Evolutionary conservation across 352 stramenopile species (phyloP).

Genomic region (Peronospora farinosa): DNA sequence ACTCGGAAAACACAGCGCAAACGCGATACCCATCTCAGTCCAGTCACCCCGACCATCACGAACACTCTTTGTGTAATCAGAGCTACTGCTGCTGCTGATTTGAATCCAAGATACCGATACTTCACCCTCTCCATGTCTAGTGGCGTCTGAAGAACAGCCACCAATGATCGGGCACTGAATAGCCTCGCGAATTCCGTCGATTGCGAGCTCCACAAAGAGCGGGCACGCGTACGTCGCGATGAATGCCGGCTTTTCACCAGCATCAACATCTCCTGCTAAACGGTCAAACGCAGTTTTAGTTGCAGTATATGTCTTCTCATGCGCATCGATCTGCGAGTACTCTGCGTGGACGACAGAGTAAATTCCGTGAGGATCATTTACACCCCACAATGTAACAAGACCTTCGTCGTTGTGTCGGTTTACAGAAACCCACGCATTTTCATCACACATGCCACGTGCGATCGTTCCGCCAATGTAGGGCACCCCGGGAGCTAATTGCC

Average conservation of each 20-base stretch:
- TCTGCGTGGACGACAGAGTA: slow-evolving; percentile 78
- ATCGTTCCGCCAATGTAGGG: slow-evolving; percentile 83
- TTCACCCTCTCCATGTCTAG: slow-evolving; percentile 60
- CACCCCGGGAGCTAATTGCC: slow-evolving; percentile 68
- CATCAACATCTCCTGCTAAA: slow-evolving; percentile 48
- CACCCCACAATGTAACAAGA: slow-evolving; percentile 77
- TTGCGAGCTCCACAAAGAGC: slow-evolving; percentile 74
- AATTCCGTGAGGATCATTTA: slow-evolving; percentile 76
- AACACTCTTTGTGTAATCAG: slow-evolving; percentile 72
- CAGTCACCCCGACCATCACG: slow-evolving; percentile 62
- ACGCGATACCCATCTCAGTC: slow-evolving; percentile 78
- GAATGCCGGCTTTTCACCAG: slow-evolving; percentile 70
- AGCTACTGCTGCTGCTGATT: slow-evolving; percentile 80
- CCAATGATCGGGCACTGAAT: slow-evolving; percentile 78
- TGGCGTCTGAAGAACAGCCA: slow-evolving; percentile 75
- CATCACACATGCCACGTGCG: slow-evolving; percentile 77
- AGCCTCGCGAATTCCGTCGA: slow-evolving; percentile 75
- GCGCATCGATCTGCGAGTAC: slow-evolving; percentile 73
- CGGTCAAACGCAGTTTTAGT: slow-evolving; percentile 57
- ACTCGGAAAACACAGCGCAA: slow-evolving; percentile 78
- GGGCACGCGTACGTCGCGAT: slow-evolving; percentile 75
- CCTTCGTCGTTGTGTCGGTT: slow-evolving; percentile 82
- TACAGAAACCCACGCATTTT: slow-evolving; percentile 83
- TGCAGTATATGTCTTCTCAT: slow-evolving; percentile 71
- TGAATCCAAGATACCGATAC: slow-evolving; percentile 78